Percentiles rank a stretch among this genome's conserved stretches.
Conservation (phyloP, 176 grass and related monocot genomes). For the Avena atlantica region DNA sequence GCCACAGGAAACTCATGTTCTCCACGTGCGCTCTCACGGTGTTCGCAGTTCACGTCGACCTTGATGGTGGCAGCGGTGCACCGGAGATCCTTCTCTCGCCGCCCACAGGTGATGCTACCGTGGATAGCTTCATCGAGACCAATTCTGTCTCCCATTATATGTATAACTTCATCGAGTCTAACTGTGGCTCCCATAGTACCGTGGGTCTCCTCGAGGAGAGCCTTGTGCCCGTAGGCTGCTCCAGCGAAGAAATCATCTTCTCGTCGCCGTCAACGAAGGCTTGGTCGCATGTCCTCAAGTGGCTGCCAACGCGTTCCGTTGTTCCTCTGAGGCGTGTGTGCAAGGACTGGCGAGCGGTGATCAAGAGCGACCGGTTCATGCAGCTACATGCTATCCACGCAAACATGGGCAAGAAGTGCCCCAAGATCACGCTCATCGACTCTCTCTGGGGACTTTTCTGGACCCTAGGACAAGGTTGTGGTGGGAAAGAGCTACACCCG, state of each 20-base stretch:
- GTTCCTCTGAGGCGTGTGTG: constrained; percentile 1
- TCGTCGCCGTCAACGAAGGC: background rate
- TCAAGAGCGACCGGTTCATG: constrained; percentile 2
- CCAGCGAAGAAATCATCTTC: background rate
- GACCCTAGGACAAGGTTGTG: background rate
- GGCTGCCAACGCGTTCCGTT: background rate
- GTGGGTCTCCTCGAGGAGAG: constrained; percentile 30
- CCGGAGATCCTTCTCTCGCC: background rate
- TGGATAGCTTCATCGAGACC: background rate
- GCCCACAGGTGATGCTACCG: background rate
- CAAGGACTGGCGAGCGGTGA: constrained; percentile 9
- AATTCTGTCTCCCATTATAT: background rate
- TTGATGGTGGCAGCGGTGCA: background rate
- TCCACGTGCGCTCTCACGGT: background rate
- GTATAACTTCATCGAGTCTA: background rate
- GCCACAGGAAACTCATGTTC: background rate
- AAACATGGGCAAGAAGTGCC: background rate
- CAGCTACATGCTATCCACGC: background rate
- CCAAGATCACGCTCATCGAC: background rate
- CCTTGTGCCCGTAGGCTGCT: background rate
- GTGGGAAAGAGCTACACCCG: background rate
- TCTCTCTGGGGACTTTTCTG: background rate
- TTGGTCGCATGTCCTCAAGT: background rate
- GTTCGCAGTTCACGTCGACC: background rate
- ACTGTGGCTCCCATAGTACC: background rate